Base-by-base conservation (phyloP, 2,329 filamentous ascomycete genomes). In the Colletotrichum ledebouriae region DNA sequence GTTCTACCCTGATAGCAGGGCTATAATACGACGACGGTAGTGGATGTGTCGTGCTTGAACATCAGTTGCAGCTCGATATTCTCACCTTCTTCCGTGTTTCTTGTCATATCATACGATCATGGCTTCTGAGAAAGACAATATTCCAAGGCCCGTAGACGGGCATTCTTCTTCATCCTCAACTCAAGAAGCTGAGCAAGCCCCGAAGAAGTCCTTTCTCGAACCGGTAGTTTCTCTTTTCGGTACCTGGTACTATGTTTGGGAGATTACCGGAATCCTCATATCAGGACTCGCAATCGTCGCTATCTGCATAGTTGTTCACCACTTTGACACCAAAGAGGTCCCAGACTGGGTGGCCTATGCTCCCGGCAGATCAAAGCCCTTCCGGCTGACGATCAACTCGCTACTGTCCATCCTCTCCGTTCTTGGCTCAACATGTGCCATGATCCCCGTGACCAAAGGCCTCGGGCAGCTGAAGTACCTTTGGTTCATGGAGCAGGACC, bases 381-480 rank as follows among this genome's bases (percentile, higher is more conserved):
- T 68, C 22, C 55, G 22, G 6, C 39, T 68, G 37, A 63, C 65
- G 7, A 50, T 50, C 47, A 50, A 50, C 22, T 33, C 47, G 20
- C 20, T 50, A 4, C 47, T 33, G 12, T 50, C 22, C 5, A 50
- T 50, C 20, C 47, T 50, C 22, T 50, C 22, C 10, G 47, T 50
- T 15, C 41, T 68, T 4, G 59, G 65, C 53, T 47, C 46, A 13
- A 68, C 59, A 11, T 68, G 65, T n/a, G 59, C 65, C 59, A 63
- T 68, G 59, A 68, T 68, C 6, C 55, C 65, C 15, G 60, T 68
- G 11, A 64, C 58, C 3, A 62, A 62, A 25, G 55, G 59, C n/a
- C 46, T 68, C 5, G 59, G 50, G 2, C 65, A 68, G 49, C 39
- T 68, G 15, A 64, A 68, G 22, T 68, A 68, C 33, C 53, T 68